Percentiles rank a stretch among this genome's conserved stretches.
Conservation (phyloP, 208 protist species). For the Wallacemonas sp. region DNA sequence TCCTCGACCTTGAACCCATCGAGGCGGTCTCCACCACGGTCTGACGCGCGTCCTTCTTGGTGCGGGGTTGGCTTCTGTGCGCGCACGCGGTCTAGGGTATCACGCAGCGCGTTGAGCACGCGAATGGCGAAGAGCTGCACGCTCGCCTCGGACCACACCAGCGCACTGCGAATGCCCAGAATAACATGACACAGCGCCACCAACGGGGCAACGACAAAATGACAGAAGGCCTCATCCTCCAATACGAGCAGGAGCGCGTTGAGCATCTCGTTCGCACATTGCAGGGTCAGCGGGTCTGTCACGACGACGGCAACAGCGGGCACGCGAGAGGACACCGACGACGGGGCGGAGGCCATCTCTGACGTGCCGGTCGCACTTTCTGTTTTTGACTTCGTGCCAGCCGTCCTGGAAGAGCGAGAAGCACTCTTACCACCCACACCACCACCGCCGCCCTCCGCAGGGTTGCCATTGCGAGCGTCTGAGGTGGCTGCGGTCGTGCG, state of each 20-base stretch:
- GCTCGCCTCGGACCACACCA: conserved; percentile 48
- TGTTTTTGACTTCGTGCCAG: no score
- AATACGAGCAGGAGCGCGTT: conserved; percentile 43
- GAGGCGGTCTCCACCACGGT: not conserved
- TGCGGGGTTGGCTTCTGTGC: not conserved
- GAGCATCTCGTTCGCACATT: conserved; percentile 42
- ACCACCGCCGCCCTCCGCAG: not conserved
- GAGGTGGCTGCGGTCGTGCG: not conserved
- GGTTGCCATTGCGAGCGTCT: not conserved
- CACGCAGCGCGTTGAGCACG: conserved; percentile 20
- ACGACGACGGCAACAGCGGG: not conserved
- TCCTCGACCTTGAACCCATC: conserved; percentile 1
- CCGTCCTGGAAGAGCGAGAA: no score
- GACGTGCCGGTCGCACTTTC: no score
- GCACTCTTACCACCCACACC: no score
- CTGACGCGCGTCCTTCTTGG: not conserved
- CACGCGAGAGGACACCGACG: not conserved
- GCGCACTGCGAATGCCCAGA: conserved; percentile 10
- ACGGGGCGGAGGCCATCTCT: not conserved
- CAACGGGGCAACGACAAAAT: conserved; percentile 50
- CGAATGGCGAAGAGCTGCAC: conserved; percentile 71
- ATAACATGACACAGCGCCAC: conserved; percentile 56
- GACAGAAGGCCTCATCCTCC: conserved; percentile 30
- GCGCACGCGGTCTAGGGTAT: not conserved
- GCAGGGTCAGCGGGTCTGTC: conserved; percentile 21